Evolutionary conservation across 805 yeast species (phyloP), one percentile per base, ranked within the genome.

Genomic region (Starmera caribaea): DNA sequence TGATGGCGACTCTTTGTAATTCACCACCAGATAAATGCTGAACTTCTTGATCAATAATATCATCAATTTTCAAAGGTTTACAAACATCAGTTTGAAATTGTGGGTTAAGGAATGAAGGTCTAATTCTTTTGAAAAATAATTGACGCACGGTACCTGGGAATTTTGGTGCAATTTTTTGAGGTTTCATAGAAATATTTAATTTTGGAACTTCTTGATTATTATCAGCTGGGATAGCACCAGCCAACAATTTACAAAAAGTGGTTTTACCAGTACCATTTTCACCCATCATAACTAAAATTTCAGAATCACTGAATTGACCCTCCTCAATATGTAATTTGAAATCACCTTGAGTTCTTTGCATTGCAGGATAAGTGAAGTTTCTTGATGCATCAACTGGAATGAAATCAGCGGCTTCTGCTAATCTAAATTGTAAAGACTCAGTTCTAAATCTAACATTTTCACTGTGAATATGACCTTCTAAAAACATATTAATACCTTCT

Each of bases 201-300:
- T 84, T 81, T 38, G 97, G 97, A 45, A 86, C 79, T 57, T 79
- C 77, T 44, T 68, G 61, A 42, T 86, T 86, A 50, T 74, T 75
- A 65, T 92, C 98, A 28, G 98, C 90, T 37, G 82, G 72, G 50
- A 86, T 73, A 24, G 87, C 87, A 58, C 97, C 98, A 16, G 99
- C 97, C 55, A 92, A 72, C 55, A 92, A 69, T 63, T 83, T 85
- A 76, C 97, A 90, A 71, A 92, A 81, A 13, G 99, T 92, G 33
- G 99, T 92, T 70, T 92, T 92, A 71, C 99, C 99, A 15, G 98
- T 92, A 70, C 99, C 99, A 64, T 92, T 92, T 69, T 92, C 98
- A 61, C 99, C 99, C 95, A 92, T 90, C 96, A 92, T 86, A 42
- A 92, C 98, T 55, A 92, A 74, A 54, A 92, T 92, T 70, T 92